These are phyloP conservation scores for Calcarisporium arbuscula DNA, from an alignment of 2,329 filamentous ascomycete genomes.

Conservation along the genomic window DNA sequence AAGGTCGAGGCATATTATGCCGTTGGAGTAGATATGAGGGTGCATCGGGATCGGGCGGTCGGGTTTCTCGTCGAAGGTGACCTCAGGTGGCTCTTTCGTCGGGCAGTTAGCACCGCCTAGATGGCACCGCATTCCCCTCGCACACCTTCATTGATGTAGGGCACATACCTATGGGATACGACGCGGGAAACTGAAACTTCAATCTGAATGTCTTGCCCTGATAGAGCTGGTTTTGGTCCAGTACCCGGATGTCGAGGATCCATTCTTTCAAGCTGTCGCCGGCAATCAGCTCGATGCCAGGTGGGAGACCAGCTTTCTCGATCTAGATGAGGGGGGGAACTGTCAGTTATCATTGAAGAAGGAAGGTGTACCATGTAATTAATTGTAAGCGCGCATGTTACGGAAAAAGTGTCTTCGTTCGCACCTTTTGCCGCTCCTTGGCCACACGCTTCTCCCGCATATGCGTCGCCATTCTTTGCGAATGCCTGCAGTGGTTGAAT, in stretches of 20 bases:
- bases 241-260: conserved; percentile 84
- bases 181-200: conserved; percentile 76
- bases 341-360: conserved; percentile 11
- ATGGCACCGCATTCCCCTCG: background rate
- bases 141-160: background rate
- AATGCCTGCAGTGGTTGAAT: too few species aligned
- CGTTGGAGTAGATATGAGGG: conserved; percentile 96
- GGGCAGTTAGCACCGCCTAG: background rate
- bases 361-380: background rate
- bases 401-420: too few species aligned
- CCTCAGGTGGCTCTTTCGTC: conserved; percentile 78
- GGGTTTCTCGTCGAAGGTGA: conserved; percentile 68
- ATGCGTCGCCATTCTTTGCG: conserved; percentile 18
- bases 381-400: too few species aligned
- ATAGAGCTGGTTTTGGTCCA: conserved; percentile 89
- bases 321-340: conserved; percentile 34
- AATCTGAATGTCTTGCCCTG: conserved; percentile 71
- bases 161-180: conserved; percentile 82
- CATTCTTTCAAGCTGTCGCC: conserved; percentile 70
- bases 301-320: conserved; percentile 47
- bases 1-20: conserved; percentile 95
- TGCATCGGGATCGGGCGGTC: conserved; percentile 79
- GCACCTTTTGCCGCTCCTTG: conserved; percentile 24
- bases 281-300: conserved; percentile 74
- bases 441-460: conserved; percentile 20